Base-by-base conservation (phyloP, 2,329 filamentous ascomycete species). In the Beauveria australis region DNA sequence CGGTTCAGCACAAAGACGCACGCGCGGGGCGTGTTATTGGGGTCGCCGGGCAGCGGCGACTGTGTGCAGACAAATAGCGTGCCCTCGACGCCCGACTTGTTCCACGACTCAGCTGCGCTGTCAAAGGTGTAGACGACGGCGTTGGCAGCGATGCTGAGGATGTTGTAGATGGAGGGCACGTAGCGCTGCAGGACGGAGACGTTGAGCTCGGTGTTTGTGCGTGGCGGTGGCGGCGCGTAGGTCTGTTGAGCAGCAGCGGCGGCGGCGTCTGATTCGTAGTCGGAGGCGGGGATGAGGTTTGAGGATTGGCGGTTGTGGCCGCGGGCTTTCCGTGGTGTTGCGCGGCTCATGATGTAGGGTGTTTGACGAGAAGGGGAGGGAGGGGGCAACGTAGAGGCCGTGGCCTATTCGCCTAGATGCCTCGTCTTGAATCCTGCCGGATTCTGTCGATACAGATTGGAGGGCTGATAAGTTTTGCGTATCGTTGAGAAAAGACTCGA, bases 131-230 rank as follows among this genome's bases (percentile, higher is more conserved):
- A 97, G 66, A 97, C 82, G 41, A 94, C 90, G 28, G 89, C 89
- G 68, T 93, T 96, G 37, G 89, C 88, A 6, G 91, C 91, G 66
- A 94, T 88, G 64, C 89, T 88, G 64, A 91, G 79, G 70, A 97
- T 91, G 57, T 81, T 77, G 62, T 79, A 79, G 65, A 97, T 85
- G 61, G 84, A 81, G 37, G 91, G 89, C 62, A 91, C 84, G 76
- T 96, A 90, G 66, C 91, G 89, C 62, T 83, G 86, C 41, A 97
- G 81, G 44, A 97, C 93, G 53, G 85, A 81, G 65, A 96, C 81
- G 77, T 97, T 97, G 69, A 97, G 86, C 66, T 95, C 88, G 60
- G 88, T 89, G 73, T 92, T 94, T 64, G 88, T 87, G 65, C 89
- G 87, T 72, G 78, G 83, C 56, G 75, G 79, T 69, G 75, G 81